Evolutionary conservation across 768 basidiomycete species (phyloP), one percentile per base, ranked within the genome.

Genomic region (Psilocybe cyanescens): DNA sequence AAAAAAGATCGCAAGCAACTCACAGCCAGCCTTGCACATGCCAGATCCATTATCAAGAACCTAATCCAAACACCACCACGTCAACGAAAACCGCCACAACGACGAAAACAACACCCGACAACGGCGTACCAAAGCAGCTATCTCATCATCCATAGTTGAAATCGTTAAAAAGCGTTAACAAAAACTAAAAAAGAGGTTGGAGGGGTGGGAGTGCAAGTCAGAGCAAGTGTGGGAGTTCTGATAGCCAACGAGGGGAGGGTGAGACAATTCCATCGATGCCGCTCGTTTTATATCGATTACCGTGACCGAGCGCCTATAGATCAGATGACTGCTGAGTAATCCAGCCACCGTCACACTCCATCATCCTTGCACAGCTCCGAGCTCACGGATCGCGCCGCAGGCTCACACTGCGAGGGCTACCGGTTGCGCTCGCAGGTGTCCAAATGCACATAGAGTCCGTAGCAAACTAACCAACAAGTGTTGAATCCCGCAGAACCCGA

Each of bases 1-100:
- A 55, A 19, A 16, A 8, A 55, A 60, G 54, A 33, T 29, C 59
- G 58, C 68, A 67, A 65, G 6, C 33, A 41, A 89, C 91, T 70
- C 76, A 94, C 92, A 95, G 80, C 97, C 97, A 87, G 97, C 97
- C 83, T 99, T 99, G 91, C 96, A 98, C 96, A 98, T 99, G 80
- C 96, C 97, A 74, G 96, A 98, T 74, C 94, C 94, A 77, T 93
- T 93, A 79, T 94, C 91, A 75, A 92, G 90, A 78, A 93, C 91
- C 91, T 91, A 24, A 30, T 51, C 77, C 76, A 28, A 12, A 31
- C 50, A 45, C 12, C 4, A 49, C 14, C 37, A 19, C 14, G 24
- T 41, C 16, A n/a, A 45, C 53, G n/a, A 44, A 24, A 24, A 28
- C 31, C 12, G 29, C 4, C 47, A 14, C 53, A 12, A 19, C 16